phyloP scores from a whole-genome alignment of 208 protist genomes.

The Leishmania gerbilli region DNA sequence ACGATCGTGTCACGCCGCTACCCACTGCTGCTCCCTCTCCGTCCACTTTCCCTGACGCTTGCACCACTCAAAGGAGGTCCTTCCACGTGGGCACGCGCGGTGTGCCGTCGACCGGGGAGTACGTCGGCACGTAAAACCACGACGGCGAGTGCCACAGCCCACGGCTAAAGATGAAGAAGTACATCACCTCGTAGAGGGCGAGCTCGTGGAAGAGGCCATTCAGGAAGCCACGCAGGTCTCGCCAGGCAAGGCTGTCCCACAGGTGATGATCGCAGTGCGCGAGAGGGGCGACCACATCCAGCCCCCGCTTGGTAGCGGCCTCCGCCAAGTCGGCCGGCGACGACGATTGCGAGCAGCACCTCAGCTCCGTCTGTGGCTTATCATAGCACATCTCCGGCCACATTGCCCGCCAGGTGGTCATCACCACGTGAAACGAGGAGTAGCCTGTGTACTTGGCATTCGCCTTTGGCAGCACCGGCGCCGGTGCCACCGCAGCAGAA shows the following conservation, averaged over 20 bases:
- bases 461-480: constrained; percentile 4
- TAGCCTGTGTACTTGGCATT: constrained; percentile 62
- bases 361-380: constrained; percentile 10
- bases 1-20: not conserved
- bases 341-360: not conserved
- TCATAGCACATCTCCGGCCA: constrained; percentile 84
- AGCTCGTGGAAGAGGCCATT: constrained; percentile 74
- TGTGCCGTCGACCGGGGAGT: constrained; percentile 48
- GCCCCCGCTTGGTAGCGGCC: constrained; percentile 5
- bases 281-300: constrained; percentile 24
- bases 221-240: constrained; percentile 53
- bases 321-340: not conserved
- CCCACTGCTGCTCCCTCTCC: not conserved
- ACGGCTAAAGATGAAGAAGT: constrained; percentile 79
- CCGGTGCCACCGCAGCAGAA: not conserved
- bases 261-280: constrained; percentile 62
- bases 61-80: constrained; percentile 10
- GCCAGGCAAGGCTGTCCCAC: constrained; percentile 77
- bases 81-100: constrained; percentile 3
- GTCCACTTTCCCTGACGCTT: not conserved
- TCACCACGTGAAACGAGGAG: constrained; percentile 79
- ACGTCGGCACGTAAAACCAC: constrained; percentile 69
- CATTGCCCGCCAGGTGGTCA: constrained; percentile 85
- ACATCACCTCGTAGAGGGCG: constrained; percentile 77
- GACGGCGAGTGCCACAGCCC: constrained; percentile 77